A percentile compares a stretch with the other conserved stretches of the same genome.
These are phyloP conservation scores for Fraxinus americana DNA, from an alignment of 257 asterid species.

Conservation along the genomic window DNA sequence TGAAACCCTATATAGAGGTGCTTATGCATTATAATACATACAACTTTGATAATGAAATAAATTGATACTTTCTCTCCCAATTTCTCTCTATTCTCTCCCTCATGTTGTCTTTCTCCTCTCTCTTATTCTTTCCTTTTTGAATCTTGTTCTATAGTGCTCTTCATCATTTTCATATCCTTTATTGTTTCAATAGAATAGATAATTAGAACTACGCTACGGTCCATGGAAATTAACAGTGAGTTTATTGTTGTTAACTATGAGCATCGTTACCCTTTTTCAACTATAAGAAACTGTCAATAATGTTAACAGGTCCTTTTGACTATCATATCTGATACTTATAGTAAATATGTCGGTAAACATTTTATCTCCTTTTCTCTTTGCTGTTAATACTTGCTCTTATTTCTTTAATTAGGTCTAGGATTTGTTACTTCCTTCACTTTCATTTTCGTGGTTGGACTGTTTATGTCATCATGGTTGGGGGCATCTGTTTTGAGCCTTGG, in stretches of 20 bases:
- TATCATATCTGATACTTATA: background rate
- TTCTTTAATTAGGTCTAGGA: constrained; percentile 40
- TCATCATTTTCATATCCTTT: background rate
- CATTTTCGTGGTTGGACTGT: constrained; percentile 49
- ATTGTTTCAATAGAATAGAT: background rate
- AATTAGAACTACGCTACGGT: background rate
- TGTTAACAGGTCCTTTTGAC: background rate
- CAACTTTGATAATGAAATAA: too few relatives aligned
- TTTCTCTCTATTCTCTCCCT: too few relatives aligned
- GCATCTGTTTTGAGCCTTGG: constrained; percentile 46
- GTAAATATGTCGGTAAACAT: background rate
- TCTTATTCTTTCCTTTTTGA: too few relatives aligned
- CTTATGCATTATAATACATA: too few relatives aligned
- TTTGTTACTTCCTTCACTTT: constrained; percentile 47
- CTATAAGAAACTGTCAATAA: background rate
- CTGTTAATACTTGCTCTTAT: background rate
- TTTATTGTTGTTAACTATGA: background rate
- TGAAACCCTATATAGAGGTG: too few relatives aligned
- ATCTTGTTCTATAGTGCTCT: too few relatives aligned
- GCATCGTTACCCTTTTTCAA: background rate
- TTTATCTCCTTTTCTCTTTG: background rate
- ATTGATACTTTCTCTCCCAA: too few relatives aligned
- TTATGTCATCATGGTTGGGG: constrained; percentile 58
- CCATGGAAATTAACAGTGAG: background rate
- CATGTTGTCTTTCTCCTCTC: too few relatives aligned